Base-by-base conservation (phyloP, 2,329 filamentous ascomycete genomes). In the Parasarocladium wereldwijsianum region DNA sequence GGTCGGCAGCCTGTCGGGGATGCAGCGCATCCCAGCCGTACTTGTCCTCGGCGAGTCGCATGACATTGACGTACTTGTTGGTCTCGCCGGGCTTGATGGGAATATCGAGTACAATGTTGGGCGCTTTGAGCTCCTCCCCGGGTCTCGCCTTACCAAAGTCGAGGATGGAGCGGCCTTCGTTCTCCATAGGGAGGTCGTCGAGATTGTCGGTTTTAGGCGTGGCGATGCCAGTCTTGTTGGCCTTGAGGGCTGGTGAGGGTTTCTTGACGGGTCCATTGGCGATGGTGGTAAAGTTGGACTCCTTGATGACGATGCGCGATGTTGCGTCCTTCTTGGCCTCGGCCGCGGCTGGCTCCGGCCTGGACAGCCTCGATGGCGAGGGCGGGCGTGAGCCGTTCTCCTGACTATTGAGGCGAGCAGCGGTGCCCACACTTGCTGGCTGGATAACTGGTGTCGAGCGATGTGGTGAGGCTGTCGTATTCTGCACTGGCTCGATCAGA, bases 11-110 rank as follows among this genome's bases (percentile, higher is more conserved):
- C 37, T 92, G 66, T 6, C 86, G 79, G 17, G 90, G 90, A 49
- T 96, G 86, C 20, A 96, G 64, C 1, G 87, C 90, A 37, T 92
- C 85, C 64, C 87, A 93, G 15, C 90, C 90, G 50, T 94, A 96
- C 37, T 78, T 80, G 38, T 92, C 85, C 53, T 93, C 84, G 8
- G 92, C 90, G 54, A 96, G 66, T 25, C 84, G 82, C 45, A 87
- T 86, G 40, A 96, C 94, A 51, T 96, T 96, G 55, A 98, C 74
- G 36, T 92, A 87, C 40, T 87, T 84, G 50, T 93, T 93, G 20
- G 72, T 78, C 42, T 82, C 75, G 23, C 84, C 82, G 5, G 43
- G 39, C 34, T 77, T 70, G 22, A 98, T 66, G 0, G 81, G 74
- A 34, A 98, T 76, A 32, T 80, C 76, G 12, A 98, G 66, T 31